A percentile compares a stretch with the other conserved stretches of the same genome.
Conservation (phyloP, 805 yeast genomes). For the Yarrowia keelungensis region DNA sequence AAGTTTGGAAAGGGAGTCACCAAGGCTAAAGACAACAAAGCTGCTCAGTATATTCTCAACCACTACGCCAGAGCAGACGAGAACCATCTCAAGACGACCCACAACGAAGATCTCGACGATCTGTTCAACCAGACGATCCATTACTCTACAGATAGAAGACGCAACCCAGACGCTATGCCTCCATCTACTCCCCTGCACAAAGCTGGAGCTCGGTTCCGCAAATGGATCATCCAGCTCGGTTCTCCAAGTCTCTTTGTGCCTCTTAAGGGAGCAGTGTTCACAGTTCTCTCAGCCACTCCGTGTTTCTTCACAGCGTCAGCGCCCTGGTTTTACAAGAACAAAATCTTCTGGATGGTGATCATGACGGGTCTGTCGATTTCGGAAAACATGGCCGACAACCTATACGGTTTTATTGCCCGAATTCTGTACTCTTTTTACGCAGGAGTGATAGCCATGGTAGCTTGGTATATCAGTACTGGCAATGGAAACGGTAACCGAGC, state of each 20-base stretch:
- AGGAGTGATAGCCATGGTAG: conserved; percentile 48
- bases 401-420: conserved; percentile 46
- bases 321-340: conserved; percentile 43
- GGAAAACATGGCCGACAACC: conserved; percentile 49
- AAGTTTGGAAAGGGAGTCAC: conserved; percentile 2
- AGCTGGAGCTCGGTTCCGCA: conserved; percentile 10
- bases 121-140: background rate
- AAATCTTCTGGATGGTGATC: conserved; percentile 49
- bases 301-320: conserved; percentile 46
- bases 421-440: conserved; percentile 48
- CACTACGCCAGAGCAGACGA: background rate
- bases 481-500: conserved; percentile 49
- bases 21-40: background rate
- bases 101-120: conserved; percentile 27
- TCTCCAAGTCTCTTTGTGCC: conserved; percentile 42
- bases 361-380: conserved; percentile 48
- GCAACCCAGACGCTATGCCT: conserved; percentile 32
- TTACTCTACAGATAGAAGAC: background rate
- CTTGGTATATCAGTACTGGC: conserved; percentile 51
- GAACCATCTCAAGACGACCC: conserved; percentile 2
- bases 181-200: background rate
- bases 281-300: conserved; percentile 44
- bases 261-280: conserved; percentile 45
- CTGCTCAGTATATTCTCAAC: background rate
- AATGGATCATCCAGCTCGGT: conserved; percentile 9